Base-by-base conservation (phyloP, 106 monocot species). In the Cymbidium sinense region DNA sequence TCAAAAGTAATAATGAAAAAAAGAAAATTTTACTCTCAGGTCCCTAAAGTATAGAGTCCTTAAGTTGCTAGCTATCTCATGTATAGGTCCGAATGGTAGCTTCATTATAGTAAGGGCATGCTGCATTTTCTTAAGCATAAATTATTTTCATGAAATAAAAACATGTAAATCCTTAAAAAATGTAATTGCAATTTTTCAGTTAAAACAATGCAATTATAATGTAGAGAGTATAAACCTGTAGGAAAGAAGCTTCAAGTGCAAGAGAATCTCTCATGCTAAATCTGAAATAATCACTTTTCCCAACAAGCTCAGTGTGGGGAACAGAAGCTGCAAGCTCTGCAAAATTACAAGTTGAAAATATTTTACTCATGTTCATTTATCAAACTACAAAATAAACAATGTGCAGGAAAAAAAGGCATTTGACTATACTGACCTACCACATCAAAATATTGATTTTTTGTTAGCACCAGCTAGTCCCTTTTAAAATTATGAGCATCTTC, bases 181-280 rank as follows among this genome's bases (percentile, higher is more conserved):
- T n/a, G 3, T 58, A 13, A 13, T 1, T 41, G 13, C 1, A 64
- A 64, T 29, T 64, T 67, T 4, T 3, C 10, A 67, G 13, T 0
- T 31, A 67, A 67, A 33, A 67, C 10, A 67, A 33, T 30, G 18
- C 34, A 71, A 30, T 41, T 54, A 75, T 70, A 34, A 6, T 39
- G 30, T 7, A 34, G 18, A 17, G 31, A 73, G n/a, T 23, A 36
- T 70, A 74, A 34, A 99, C 99, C 94, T 99, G 90, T 75, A 99
- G 85, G 77, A 99, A 99, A 55, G 88, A 92, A 83, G 92, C 99
- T 78, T 99, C 95, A 79, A 95, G 52, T 80, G 99, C 99, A 82
- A 99, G 92, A 54, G 99, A 99, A 78, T 99, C 99, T 84, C 99
- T 85, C 70, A 88, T 79, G 77, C 99, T 95, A 70, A 99, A 99